Conservation (phyloP, 2,329 filamentous ascomycete species). For the Aureobasidium subglaciale region DNA sequence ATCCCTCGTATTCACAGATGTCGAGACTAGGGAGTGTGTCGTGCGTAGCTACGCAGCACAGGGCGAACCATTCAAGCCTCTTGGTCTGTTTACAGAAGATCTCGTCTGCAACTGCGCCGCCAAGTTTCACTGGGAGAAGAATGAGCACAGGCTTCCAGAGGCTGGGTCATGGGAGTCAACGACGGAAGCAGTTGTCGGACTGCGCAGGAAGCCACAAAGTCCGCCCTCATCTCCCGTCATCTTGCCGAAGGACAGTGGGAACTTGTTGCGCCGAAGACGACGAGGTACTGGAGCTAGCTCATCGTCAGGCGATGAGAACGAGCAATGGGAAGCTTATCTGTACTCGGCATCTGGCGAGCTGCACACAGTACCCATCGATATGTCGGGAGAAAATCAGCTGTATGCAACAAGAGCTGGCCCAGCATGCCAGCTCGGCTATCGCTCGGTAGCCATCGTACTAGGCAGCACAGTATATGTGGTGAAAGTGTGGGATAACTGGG, state of each 20-base stretch:
- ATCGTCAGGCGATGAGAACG: conserved; percentile 17
- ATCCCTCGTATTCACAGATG: conserved; percentile 57
- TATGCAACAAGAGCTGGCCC: conserved; percentile 14
- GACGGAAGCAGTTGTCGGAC: conserved; percentile 55
- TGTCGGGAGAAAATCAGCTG: conserved; percentile 10
- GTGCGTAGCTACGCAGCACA: conserved; percentile 56
- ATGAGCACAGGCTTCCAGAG: conserved; percentile 49
- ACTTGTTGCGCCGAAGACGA: conserved; percentile 13
- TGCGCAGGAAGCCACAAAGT: conserved; percentile 36
- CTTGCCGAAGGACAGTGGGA: conserved; percentile 15
- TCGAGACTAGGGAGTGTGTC: conserved; percentile 54
- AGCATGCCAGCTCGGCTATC: conserved; percentile 2
- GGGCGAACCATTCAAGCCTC: conserved; percentile 43
- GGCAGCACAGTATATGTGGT: conserved; percentile 14
- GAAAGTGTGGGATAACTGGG: conserved; percentile 7
- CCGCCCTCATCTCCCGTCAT: conserved; percentile 18
- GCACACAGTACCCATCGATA: conserved; percentile 9
- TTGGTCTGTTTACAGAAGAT: conserved; percentile 46
- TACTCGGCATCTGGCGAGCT: conserved; percentile 13
- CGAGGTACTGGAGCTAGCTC: conserved; percentile 1
- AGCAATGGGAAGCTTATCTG: conserved; percentile 49
- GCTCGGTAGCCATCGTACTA: conserved; percentile 9
- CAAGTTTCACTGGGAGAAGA: conserved; percentile 40
- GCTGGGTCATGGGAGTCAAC: conserved; percentile 59
- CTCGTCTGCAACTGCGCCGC: conserved; percentile 28